Evolutionary conservation across 306 rosid species (phyloP).

Genomic region (Cicer yamashitae): DNA sequence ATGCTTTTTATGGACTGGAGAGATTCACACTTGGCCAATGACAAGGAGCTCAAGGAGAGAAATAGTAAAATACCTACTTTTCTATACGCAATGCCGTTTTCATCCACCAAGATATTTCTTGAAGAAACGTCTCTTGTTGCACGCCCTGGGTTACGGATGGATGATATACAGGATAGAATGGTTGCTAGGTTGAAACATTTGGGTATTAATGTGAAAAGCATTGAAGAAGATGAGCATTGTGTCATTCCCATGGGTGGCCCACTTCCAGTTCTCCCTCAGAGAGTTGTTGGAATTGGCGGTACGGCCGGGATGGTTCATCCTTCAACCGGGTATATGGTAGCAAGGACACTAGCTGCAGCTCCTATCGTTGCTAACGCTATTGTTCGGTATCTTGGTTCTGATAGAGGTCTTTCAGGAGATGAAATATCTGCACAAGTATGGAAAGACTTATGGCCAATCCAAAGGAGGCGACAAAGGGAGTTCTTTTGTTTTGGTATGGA

Average conservation of each 20-base stretch:
- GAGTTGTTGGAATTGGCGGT: slow-evolving; percentile 97
- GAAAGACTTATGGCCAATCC: slow-evolving; percentile 93
- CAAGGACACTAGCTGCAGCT: slow-evolving; percentile 95
- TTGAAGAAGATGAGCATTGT: slow-evolving; percentile 96
- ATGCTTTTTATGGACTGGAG: slow-evolving; percentile 99
- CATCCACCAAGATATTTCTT: slow-evolving; percentile 81
- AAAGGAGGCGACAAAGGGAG: slow-evolving; percentile 93
- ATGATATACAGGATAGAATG: slow-evolving; percentile 93
- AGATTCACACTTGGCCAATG: slow-evolving; percentile 75
- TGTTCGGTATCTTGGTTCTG: slow-evolving; percentile 76
- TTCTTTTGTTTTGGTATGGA: slow-evolving; percentile 99
- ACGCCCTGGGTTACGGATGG: slow-evolving; percentile 83
- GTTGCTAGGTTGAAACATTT: slow-evolving; percentile 84
- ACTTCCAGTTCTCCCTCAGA: slow-evolving; percentile 90
- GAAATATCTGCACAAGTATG: slow-evolving; percentile 77
- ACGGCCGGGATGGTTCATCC: slow-evolving; percentile 99
- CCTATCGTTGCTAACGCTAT: slow-evolving; percentile 86
- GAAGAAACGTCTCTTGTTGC: slow-evolving; percentile 98
- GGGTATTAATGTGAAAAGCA: slow-evolving; percentile 88
- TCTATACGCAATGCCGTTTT: slow-evolving; percentile 98
- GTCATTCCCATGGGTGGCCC: slow-evolving; percentile 99
- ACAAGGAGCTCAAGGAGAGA: slow-evolving; percentile 67
- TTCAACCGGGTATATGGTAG: slow-evolving; percentile 98
- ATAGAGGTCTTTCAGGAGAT: slow-evolving; percentile 56
- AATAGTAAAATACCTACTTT: slow-evolving; percentile 85